Percentiles rank a stretch among this genome's conserved stretches.
Evolutionary conservation across 192 early-diverging fungal species (phyloP).

Genomic region (Ambispora gerdemannii): DNA sequence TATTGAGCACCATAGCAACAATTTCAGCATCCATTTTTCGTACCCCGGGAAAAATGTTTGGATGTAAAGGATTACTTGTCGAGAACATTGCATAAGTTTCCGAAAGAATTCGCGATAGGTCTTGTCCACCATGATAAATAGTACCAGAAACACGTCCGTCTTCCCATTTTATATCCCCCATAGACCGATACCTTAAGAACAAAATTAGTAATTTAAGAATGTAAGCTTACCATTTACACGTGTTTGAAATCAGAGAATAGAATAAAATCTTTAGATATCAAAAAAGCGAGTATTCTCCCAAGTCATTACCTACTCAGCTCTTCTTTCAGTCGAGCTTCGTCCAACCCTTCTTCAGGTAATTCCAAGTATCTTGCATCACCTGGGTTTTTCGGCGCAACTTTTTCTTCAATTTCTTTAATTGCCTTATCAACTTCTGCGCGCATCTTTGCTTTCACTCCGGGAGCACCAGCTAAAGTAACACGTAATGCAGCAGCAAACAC

Average conservation of each 20-base stretch:
- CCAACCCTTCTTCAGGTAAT: constrained; percentile 66
- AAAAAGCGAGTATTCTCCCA: constrained; percentile 1
- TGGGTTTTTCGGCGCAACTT: constrained; percentile 62
- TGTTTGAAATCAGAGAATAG: background rate
- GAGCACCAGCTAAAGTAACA: constrained; percentile 33
- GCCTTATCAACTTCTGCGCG: constrained; percentile 75
- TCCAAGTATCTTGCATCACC: constrained; percentile 60
- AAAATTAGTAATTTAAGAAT: constrained; percentile 32
- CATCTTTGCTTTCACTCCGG: constrained; percentile 61
- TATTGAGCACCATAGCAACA: constrained; percentile 83
- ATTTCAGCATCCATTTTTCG: constrained; percentile 95
- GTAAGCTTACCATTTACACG: constrained; percentile 4
- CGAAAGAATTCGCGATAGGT: constrained; percentile 67
- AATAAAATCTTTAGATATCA: background rate
- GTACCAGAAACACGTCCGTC: constrained; percentile 84
- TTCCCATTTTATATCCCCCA: constrained; percentile 74
- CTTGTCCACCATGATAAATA: constrained; percentile 90
- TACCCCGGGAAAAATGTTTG: constrained; percentile 92
- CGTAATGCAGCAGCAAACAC: constrained; percentile 15
- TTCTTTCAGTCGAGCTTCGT: constrained; percentile 55
- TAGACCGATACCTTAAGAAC: constrained; percentile 48
- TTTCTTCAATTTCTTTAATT: constrained; percentile 76
- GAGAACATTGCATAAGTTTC: constrained; percentile 83
- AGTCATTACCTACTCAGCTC: constrained; percentile 54
- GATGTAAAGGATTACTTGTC: constrained; percentile 87